Conservation (phyloP, 2,329 filamentous ascomycete genomes). For the Thelonectria rubi region DNA sequence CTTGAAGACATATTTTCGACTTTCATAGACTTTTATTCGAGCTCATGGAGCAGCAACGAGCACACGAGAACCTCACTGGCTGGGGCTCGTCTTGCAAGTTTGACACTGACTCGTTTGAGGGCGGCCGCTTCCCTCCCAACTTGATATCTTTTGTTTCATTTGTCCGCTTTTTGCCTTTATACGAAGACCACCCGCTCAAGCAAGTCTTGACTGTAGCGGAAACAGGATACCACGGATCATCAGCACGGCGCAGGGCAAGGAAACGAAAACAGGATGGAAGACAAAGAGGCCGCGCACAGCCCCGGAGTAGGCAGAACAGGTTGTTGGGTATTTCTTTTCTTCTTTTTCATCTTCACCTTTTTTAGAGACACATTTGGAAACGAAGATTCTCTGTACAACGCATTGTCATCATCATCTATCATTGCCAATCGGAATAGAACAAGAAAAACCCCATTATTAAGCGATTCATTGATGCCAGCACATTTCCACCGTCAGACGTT, state of each 20-base stretch:
- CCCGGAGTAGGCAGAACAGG: slow-evolving; percentile 22
- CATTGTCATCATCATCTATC: slow-evolving; percentile 17
- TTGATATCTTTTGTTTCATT: slow-evolving; percentile 11
- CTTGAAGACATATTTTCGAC: neutral
- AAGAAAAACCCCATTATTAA: slow-evolving; percentile 24
- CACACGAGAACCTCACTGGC: slow-evolving; percentile 17
- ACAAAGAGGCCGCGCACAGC: slow-evolving; percentile 20
- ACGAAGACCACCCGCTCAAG: slow-evolving; percentile 11
- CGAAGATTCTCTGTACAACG: no score
- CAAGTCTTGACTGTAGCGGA: slow-evolving; percentile 31
- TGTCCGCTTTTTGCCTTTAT: slow-evolving; percentile 9
- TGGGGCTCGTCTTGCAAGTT: slow-evolving; percentile 12
- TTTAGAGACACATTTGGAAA: neutral
- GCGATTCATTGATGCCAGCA: slow-evolving; percentile 23
- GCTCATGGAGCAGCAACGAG: slow-evolving; percentile 9
- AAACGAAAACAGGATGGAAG: slow-evolving; percentile 23
- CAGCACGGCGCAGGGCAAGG: slow-evolving; percentile 38
- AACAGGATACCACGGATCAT: slow-evolving; percentile 34
- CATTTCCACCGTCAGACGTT: slow-evolving; percentile 16
- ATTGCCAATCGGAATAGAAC: slow-evolving; percentile 29
- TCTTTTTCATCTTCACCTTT: neutral
- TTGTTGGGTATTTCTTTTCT: slow-evolving; percentile 26
- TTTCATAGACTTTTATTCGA: slow-evolving; percentile 9
- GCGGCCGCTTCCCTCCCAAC: neutral
- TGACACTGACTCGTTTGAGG: neutral